Conservation (phyloP, 345 rosid species). For the Euphorbia peplus region DNA sequence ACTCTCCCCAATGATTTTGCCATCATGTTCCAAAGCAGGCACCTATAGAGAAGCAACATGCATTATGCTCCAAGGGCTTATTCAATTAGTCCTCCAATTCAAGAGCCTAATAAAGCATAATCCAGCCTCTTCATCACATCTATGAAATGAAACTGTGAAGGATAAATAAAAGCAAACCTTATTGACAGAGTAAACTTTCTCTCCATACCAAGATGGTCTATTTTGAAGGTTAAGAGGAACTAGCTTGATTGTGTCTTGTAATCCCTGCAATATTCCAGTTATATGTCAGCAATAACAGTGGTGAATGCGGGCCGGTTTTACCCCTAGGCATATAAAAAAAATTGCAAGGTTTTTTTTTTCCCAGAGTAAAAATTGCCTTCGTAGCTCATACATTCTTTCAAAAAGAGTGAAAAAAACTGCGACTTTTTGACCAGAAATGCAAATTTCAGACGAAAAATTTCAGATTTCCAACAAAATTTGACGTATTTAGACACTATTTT, state of each 20-base stretch:
- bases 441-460: too few relatives aligned
- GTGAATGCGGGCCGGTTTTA: too few relatives aligned
- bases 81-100: neutral
- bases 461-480: too few relatives aligned
- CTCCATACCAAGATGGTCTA: constrained; percentile 87
- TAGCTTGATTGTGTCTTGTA: constrained; percentile 72
- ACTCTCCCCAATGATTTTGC: constrained; percentile 84
- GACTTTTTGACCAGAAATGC: too few relatives aligned
- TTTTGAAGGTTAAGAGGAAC: constrained; percentile 71
- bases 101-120: neutral
- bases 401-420: too few relatives aligned
- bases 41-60: constrained; percentile 41
- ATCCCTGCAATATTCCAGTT: constrained; percentile 47
- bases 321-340: too few relatives aligned
- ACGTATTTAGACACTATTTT: too few relatives aligned
- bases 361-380: too few relatives aligned
- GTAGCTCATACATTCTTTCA: too few relatives aligned
- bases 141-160: neutral
- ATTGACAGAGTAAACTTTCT: constrained; percentile 71
- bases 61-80: neutral
- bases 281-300: too few relatives aligned
- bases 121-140: neutral
- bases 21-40: constrained; percentile 88
- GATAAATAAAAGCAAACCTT: constrained; percentile 43
- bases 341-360: too few relatives aligned